Evolutionary conservation across 2,329 filamentous ascomycete species (phyloP).

Genomic region (Cadophora sp.): DNA sequence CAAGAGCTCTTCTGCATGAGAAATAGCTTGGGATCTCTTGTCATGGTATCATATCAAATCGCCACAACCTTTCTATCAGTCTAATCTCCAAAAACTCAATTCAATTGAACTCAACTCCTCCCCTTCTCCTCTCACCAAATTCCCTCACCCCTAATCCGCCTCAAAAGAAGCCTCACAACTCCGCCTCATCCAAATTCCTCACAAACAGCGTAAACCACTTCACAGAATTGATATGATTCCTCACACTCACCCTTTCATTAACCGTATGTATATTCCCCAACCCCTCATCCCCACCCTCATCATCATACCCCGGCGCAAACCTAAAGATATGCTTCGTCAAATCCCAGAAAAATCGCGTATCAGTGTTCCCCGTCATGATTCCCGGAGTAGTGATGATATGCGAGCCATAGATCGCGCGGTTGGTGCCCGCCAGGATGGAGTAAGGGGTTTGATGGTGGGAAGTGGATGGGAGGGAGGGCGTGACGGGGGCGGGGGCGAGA

Average conservation of each 20-base stretch:
- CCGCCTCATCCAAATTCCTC: constrained; percentile 16
- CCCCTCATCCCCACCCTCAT: constrained; percentile 1
- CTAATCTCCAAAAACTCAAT: too few species aligned
- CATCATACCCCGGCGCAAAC: constrained; percentile 19
- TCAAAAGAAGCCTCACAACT: constrained; percentile 1
- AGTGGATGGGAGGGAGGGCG: neutral
- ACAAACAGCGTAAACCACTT: constrained; percentile 20
- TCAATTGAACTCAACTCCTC: too few species aligned
- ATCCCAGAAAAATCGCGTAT: constrained; percentile 17
- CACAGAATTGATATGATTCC: constrained; percentile 15
- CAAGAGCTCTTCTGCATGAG: too few species aligned
- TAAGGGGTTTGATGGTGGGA: neutral
- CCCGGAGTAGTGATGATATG: constrained; percentile 4
- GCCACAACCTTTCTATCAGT: too few species aligned
- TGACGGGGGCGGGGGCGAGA: constrained; percentile 15
- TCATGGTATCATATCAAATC: too few species aligned
- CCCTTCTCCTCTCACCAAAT: neutral
- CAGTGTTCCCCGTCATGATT: constrained; percentile 17
- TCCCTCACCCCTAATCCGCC: neutral
- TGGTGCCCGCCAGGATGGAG: constrained; percentile 11
- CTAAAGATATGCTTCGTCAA: constrained; percentile 19
- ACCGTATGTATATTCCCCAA: constrained; percentile 21
- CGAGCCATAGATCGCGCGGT: neutral
- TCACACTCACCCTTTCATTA: constrained; percentile 13
- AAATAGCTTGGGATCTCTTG: too few species aligned